Evolutionary conservation across 208 protist species (phyloP).

Genomic region (Novymonas esmeraldas): DNA sequence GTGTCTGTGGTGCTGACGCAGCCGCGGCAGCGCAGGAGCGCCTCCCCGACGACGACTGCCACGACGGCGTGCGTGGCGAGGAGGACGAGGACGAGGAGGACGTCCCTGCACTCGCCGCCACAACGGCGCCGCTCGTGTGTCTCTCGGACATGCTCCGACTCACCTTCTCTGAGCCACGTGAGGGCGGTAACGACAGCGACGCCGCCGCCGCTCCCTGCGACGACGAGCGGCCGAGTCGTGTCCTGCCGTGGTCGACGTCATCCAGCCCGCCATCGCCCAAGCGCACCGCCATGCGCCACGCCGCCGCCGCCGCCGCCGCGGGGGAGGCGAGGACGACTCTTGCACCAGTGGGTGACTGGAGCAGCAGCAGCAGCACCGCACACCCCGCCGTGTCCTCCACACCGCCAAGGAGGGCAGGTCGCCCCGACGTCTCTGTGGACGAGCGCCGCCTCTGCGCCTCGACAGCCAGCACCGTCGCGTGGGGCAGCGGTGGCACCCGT

Average conservation of each 20-base stretch:
- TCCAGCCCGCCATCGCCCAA: conserved; percentile 28
- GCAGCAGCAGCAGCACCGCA: neutral
- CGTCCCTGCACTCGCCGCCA: neutral
- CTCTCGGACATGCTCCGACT: conserved; percentile 25
- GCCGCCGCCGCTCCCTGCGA: neutral
- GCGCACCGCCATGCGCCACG: conserved; percentile 19
- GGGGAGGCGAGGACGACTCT: too few relatives aligned
- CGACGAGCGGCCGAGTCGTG: neutral
- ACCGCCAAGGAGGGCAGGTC: neutral
- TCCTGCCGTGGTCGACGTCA: conserved; percentile 24
- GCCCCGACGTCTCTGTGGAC: conserved; percentile 14
- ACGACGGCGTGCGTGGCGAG: neutral
- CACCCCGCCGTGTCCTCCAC: conserved; percentile 6
- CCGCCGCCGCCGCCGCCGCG: too few relatives aligned
- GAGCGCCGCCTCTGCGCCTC: conserved; percentile 18
- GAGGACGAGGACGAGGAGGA: neutral
- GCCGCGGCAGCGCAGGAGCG: too few relatives aligned
- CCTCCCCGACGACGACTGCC: too few relatives aligned
- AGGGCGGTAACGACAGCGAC: neutral
- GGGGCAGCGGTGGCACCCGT: neutral
- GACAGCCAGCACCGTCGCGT: conserved; percentile 23
- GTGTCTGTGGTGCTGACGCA: too few relatives aligned
- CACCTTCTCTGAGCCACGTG: conserved; percentile 15
- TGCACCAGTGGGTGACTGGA: too few relatives aligned
- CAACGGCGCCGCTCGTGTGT: conserved; percentile 8